These are phyloP conservation scores for Tricholoma saponaceum DNA, from an alignment of 768 basidiomycete genomes.

Conservation along the genomic window DNA sequence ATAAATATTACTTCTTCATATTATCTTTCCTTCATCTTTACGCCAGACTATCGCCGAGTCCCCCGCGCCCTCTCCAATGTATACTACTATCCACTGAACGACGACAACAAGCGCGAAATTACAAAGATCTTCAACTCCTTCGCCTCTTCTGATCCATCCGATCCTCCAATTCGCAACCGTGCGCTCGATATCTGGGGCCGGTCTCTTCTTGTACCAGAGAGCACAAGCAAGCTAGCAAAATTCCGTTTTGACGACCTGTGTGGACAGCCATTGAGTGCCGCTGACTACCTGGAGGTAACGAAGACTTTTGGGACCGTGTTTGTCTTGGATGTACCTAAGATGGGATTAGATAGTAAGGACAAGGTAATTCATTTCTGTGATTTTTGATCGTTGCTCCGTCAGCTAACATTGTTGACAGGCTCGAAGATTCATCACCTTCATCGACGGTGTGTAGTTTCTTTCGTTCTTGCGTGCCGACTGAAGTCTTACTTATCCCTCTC, in stretches of 20 bases:
- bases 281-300: constrained; percentile 94
- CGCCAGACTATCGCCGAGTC: constrained; percentile 87
- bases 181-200: constrained; percentile 88
- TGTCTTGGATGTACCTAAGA: constrained; percentile 80
- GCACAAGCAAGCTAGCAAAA: constrained; percentile 74
- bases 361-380: constrained; percentile 41
- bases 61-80: constrained; percentile 92
- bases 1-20: neutral
- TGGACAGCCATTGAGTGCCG: constrained; percentile 85
- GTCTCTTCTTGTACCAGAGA: constrained; percentile 72
- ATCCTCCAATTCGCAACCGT: constrained; percentile 57
- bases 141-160: constrained; percentile 47
- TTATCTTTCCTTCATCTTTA: constrained; percentile 2
- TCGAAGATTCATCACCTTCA: constrained; percentile 94
- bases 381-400: constrained; percentile 1
- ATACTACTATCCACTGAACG: constrained; percentile 80
- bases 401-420: constrained; percentile 45
- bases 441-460: constrained; percentile 63
- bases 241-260: constrained; percentile 88
- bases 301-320: constrained; percentile 86
- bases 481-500: neutral
- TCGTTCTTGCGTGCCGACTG: neutral
- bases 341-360: constrained; percentile 86
- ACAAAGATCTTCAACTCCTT: constrained; percentile 80
- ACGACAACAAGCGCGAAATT: constrained; percentile 64